Evolutionary conservation across 192 early-diverging fungal genomes (phyloP).

Genomic region (Phycomyces nitens): DNA sequence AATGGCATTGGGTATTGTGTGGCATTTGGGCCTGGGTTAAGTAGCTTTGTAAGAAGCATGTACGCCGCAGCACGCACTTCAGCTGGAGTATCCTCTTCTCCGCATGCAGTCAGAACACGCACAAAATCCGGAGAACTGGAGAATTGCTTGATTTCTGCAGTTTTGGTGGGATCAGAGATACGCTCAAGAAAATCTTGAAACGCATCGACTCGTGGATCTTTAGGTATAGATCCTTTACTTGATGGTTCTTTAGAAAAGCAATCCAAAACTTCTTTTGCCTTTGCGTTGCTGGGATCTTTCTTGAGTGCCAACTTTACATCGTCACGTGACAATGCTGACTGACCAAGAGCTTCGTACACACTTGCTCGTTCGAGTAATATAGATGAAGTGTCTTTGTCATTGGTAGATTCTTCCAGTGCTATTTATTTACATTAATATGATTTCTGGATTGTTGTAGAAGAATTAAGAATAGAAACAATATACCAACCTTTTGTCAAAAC

Average conservation of each 20-base stretch:
- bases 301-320: slow-evolving; percentile 13
- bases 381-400: slow-evolving; percentile 7
- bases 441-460: not conserved
- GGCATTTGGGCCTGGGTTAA: slow-evolving; percentile 16
- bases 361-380: slow-evolving; percentile 23
- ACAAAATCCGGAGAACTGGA: slow-evolving; percentile 26
- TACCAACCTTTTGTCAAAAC: slow-evolving; percentile 5
- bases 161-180: slow-evolving; percentile 6
- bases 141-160: slow-evolving; percentile 15
- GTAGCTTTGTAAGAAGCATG: slow-evolving; percentile 25
- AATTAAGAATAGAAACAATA: not conserved
- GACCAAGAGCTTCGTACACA: not conserved
- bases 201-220: slow-evolving; percentile 17
- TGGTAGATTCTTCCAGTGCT: slow-evolving; percentile 11
- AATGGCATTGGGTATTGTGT: slow-evolving; percentile 23
- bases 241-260: not conserved
- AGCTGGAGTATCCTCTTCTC: slow-evolving; percentile 8
- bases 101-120: slow-evolving; percentile 17
- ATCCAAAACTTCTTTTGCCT: slow-evolving; percentile 5
- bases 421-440: not conserved
- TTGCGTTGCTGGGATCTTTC: slow-evolving; percentile 6
- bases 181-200: not conserved
- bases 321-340: slow-evolving; percentile 2
- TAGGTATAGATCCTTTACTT: not conserved
- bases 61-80: slow-evolving; percentile 21